Evolutionary conservation across 2,329 filamentous ascomycete genomes (phyloP), one percentile per base, ranked within the genome.

Genomic region (Xylariales sp.): DNA sequence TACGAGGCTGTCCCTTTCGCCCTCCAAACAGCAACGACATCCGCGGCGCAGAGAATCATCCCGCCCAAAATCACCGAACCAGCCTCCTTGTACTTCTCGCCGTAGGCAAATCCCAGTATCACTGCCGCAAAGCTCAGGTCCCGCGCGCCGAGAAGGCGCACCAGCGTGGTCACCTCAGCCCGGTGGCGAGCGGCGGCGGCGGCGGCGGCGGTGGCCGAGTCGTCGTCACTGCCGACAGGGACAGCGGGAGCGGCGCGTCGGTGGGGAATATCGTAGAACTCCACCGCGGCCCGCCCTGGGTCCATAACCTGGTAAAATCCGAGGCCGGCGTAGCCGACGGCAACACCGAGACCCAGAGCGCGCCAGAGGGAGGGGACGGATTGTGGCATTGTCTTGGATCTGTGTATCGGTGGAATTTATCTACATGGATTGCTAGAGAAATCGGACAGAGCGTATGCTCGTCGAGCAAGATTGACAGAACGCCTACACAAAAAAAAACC

Each of bases 181-280:
- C 17, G 20, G n/a, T n/a, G n/a, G n/a, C n/a, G n/a, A n/a, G n/a
- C n/a, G n/a, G n/a, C n/a, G n/a, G n/a, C n/a, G n/a, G n/a, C n/a
- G n/a, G n/a, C n/a, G n/a, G n/a, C n/a, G n/a, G n/a, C n/a, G n/a
- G n/a, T n/a, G n/a, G n/a, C n/a, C n/a, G n/a, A n/a, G n/a, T n/a
- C n/a, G n/a, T n/a, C n/a, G n/a, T n/a, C n/a, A n/a, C n/a, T n/a
- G n/a, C n/a, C n/a, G 8, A 25, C n/a, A 20, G 28, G 24, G 34
- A 37, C 34, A 15, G 28, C 24, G 12, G 34, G 34, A 17, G 17
- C 29, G 14, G 29, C 20, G 23, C 19, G 24, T 19, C 29, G 34
- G 13, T 37, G 28, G 11, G 34, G 34, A 15, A 37, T 35, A 25
- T 37, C 34, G 24, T 37, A 37, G 24, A 37, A 37, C 11, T 23